phyloP scores from a whole-genome alignment of 805 yeast genomes.

The Huiozyma naganishii region DNA sequence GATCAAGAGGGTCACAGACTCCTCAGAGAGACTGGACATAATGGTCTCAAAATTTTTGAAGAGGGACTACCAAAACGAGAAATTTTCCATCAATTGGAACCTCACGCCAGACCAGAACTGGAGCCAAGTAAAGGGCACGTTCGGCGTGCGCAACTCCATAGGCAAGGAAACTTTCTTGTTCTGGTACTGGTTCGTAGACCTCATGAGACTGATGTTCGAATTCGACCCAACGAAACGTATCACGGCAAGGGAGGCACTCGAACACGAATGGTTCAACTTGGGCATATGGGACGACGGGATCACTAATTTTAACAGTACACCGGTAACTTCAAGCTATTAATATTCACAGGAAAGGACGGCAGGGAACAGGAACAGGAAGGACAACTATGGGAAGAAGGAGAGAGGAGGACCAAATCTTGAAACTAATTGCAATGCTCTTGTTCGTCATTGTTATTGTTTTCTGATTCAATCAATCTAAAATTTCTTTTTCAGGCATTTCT shows the following conservation, averaged over 20 bases:
- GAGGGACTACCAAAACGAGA: slow-evolving; percentile 19
- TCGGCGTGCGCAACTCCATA: slow-evolving; percentile 8
- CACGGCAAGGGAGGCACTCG: slow-evolving; percentile 64
- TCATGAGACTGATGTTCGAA: slow-evolving; percentile 52
- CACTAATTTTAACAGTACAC: slow-evolving; percentile 14
- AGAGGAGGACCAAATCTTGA: too few species aligned
- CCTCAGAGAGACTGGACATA: slow-evolving; percentile 24
- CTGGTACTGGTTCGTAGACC: slow-evolving; percentile 75
- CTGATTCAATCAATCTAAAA: too few species aligned
- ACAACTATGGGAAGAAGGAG: not conserved
- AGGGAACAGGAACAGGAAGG: not conserved
- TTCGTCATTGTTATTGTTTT: too few species aligned
- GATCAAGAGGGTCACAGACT: slow-evolving; percentile 21
- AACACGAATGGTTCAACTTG: slow-evolving; percentile 71
- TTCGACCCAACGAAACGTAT: slow-evolving; percentile 66
- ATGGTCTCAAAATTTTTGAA: slow-evolving; percentile 20
- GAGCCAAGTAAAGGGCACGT: slow-evolving; percentile 11
- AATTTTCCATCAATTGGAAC: slow-evolving; percentile 23
- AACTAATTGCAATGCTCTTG: too few species aligned
- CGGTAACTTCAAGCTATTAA: not conserved
- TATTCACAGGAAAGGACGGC: not conserved
- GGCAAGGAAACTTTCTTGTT: slow-evolving; percentile 58
- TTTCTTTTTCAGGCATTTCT: too few species aligned
- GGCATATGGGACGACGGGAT: slow-evolving; percentile 50
- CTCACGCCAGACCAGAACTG: slow-evolving; percentile 24